These are phyloP conservation scores for Candida sp. DNA, from an alignment of 1,139 yeast genomes.

Conservation along the genomic window DNA sequence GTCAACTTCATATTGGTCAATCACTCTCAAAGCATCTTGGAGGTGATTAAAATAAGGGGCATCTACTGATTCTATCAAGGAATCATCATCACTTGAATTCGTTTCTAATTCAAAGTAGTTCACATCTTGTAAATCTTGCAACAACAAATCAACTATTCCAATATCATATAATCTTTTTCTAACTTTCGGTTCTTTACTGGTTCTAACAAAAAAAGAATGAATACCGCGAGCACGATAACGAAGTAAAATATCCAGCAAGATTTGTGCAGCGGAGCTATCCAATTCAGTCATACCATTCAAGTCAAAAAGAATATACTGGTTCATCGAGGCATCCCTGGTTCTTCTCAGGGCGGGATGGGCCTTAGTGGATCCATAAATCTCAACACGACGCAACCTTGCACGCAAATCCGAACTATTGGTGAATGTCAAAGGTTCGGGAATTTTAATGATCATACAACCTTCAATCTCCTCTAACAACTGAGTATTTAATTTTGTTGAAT, in stretches of 20 bases:
- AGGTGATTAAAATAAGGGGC: conserved; percentile 39
- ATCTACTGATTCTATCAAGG: conserved; percentile 22
- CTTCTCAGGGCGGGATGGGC: conserved; percentile 82
- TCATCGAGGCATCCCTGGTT: conserved; percentile 49
- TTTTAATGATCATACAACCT: conserved; percentile 80
- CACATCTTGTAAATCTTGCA: conserved; percentile 22
- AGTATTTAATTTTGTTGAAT: conserved; percentile 34
- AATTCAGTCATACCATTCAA: conserved; percentile 81
- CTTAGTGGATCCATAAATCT: conserved; percentile 76
- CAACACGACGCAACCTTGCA: conserved; percentile 71
- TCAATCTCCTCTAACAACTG: conserved; percentile 67
- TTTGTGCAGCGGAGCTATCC: conserved; percentile 87
- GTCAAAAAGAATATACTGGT: conserved; percentile 74
- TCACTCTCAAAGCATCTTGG: conserved; percentile 39
- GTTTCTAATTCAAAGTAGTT: conserved; percentile 20
- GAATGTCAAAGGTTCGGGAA: conserved; percentile 92
- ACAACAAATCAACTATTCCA: conserved; percentile 28
- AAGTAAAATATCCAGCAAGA: conserved; percentile 56
- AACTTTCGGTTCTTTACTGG: conserved; percentile 38
- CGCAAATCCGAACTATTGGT: conserved; percentile 86
- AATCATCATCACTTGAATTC: conserved; percentile 9
- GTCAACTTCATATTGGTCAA: conserved; percentile 31
- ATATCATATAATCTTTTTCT: conserved; percentile 27
- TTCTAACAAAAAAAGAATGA: conserved; percentile 62
- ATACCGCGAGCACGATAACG: conserved; percentile 57